Evolutionary conservation across 306 rosid genomes (phyloP), one percentile per base, ranked within the genome.

Genomic region (Lathyrus aphaca): DNA sequence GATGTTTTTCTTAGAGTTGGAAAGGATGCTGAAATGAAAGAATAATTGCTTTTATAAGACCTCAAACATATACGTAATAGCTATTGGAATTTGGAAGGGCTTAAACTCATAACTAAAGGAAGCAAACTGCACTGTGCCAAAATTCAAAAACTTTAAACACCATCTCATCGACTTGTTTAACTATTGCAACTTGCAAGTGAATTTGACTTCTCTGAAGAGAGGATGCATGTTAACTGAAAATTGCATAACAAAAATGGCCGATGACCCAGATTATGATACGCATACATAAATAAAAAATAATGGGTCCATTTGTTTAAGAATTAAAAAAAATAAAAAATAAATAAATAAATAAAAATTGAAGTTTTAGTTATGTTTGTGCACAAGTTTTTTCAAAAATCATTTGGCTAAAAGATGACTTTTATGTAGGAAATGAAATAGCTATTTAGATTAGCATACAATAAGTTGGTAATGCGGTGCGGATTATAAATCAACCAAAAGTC

Each of bases 1-100:
- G 6, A 43, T 18, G 45, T 49, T 66, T 38, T 61, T 64, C 21
- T 29, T 50, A 40, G 27, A 60, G 61, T 42, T 62, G 35, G 63
- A 69, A 14, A 69, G 23, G 10, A 69, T 10, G 55, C 29, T n/a
- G 11, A 18, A 50, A 19, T 25, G 44, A 18, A 64, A 45, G 54
- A 8, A 48, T n/a, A 48, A 48, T 48, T 15, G 54, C 25, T 16
- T 46, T 46, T 15, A n/a, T 10, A 46, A 46, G 53, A 46, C 53
- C 53, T 46, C 18, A 5, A 45, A 45, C 19, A n/a, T 18, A 45
- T 51, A 30, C 49, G 17, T 18, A 30, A 62, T 18, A 27, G 43
- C 17, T 29, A 49, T 29, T 12, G 54, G 46, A 25, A 25, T 25
- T 25, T 3, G 29, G 29, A 71, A 44, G 59, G 29, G 42, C 15